A percentile compares a stretch with the other conserved stretches of the same genome.
These are phyloP conservation scores for Acanthamoeba sp. DNA, from an alignment of 208 protist species.

Conservation along the genomic window DNA sequence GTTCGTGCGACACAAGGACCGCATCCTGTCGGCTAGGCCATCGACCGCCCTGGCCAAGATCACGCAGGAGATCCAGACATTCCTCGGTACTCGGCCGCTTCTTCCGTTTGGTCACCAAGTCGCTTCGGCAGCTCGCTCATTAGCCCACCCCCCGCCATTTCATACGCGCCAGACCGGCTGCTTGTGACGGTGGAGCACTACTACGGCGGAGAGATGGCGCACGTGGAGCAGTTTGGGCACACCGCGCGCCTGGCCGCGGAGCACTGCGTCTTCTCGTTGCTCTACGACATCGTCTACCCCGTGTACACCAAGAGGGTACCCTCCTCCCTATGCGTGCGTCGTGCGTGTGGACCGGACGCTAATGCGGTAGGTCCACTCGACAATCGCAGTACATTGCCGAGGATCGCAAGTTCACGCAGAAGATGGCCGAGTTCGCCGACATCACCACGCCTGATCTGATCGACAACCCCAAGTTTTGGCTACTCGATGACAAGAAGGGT, in stretches of 20 bases:
- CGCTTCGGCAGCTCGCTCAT: background rate
- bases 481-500: constrained; percentile 58
- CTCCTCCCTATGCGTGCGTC: background rate
- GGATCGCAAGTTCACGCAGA: constrained; percentile 15
- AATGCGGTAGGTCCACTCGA: too few relatives aligned
- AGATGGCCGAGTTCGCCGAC: constrained; percentile 50
- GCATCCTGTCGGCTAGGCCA: background rate
- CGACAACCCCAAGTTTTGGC: constrained; percentile 58
- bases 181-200: constrained; percentile 30
- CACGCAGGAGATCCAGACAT: constrained; percentile 1
- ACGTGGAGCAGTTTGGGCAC: constrained; percentile 42
- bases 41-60: constrained; percentile 4
- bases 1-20: constrained; percentile 41
- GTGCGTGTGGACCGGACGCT: too few relatives aligned
- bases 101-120: background rate
- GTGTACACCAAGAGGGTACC: constrained; percentile 42
- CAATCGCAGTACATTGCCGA: constrained; percentile 34
- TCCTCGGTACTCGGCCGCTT: constrained; percentile 18
- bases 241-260: constrained; percentile 17
- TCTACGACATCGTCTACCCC: constrained; percentile 44
- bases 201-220: constrained; percentile 8
- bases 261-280: constrained; percentile 44
- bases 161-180: background rate
- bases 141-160: background rate
- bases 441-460: constrained; percentile 22